Evolutionary conservation across 23 red algal species (phyloP), one percentile per base, ranked within the genome.

Genomic region (Rhodosorus marinus): DNA sequence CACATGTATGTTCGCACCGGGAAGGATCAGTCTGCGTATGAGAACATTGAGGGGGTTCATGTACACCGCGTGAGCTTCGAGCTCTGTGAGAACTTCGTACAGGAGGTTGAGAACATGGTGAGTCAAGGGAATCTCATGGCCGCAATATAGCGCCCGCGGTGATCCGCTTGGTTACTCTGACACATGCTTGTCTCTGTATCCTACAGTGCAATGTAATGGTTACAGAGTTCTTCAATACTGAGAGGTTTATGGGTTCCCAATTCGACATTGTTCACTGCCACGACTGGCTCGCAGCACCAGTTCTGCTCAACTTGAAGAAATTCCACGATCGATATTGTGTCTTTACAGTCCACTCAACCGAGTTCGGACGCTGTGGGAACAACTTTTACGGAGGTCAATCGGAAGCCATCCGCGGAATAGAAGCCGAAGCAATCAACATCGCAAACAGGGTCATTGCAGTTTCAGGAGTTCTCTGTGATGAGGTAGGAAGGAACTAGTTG

Each of bases 241-340:
- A 48, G 43, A 22, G 20, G 43, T 22, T 21, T 22, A 21, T 22
- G 43, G 43, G 43, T 1, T 20, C 20, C 1, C 43, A 22, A 20
- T 48, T 48, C 24, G 43, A 48, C 43, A 48, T 48, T 3, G 1
- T 48, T 1, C 43, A 48, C 43, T 20, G 1, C 43, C 43, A 48
- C 43, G 43, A 48, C 43, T 48, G 43, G 43, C 43, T 48, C 43
- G 24, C 43, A 20, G 43, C 43, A 1, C 43, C 43, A 20, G 43
- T 48, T 22, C 65, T 92, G 21, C 65, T 76, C 33, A 92, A 92
- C 34, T 59, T 76, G 28, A 92, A 92, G 82, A 26, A 54, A 25
- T 45, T 66, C 45, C 57, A 73, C 36, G 60, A 76, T 35, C 71
- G 82, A 25, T 33, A 29, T 15, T 92, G 71, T 47, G 43, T 48